Base-by-base conservation (phyloP, 768 basidiomycete species). In the Mrakia frigida region DNA sequence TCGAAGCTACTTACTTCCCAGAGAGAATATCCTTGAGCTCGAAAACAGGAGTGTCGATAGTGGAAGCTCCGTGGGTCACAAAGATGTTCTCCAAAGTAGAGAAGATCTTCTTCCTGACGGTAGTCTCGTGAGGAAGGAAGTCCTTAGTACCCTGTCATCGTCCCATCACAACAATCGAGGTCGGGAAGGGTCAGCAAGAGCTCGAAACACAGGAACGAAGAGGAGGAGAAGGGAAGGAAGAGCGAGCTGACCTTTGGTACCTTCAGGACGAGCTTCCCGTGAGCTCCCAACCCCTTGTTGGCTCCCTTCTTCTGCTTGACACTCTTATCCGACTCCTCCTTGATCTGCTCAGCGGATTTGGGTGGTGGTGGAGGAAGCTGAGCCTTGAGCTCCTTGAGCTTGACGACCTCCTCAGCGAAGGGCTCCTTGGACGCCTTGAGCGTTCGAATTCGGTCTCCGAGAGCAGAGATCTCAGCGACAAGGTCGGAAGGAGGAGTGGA, bases 31-130 rank as follows among this genome's bases (percentile, higher is more conserved):
- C 97, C 83, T 95, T 95, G 78, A 96, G 90, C 84, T 98, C 97
- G 80, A 99, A 98, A 9, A 98, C 95, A 73, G 97, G 97, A 3
- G 97, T 99, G 84, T 99, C 97, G 74, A 99, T 92, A 78, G 92
- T 93, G 73, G 89, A 87, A 10, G 90, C 97, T 18, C 97, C 97
- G 81, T 91, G 96, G 9, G 89, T 88, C 65, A 92, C 89, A 84
- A 98, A 99, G 75, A 89, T 89, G 2, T 91, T 89, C 82, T 92
- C 92, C 81, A 99, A 90, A 74, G 90, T 92, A 60, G 88, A 87
- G 82, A 98, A 95, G 81, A 98, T 90, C 84, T 91, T 89, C 79
- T 92, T 90, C 67, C 96, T 90, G 79, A 96, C 90, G 83, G 91
- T 89, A 88, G 95, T 96, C 82, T 98, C 94, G 23, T 87, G 88